phyloP scores from a whole-genome alignment of 2,329 filamentous ascomycete genomes.

The Coniella lustricola region DNA sequence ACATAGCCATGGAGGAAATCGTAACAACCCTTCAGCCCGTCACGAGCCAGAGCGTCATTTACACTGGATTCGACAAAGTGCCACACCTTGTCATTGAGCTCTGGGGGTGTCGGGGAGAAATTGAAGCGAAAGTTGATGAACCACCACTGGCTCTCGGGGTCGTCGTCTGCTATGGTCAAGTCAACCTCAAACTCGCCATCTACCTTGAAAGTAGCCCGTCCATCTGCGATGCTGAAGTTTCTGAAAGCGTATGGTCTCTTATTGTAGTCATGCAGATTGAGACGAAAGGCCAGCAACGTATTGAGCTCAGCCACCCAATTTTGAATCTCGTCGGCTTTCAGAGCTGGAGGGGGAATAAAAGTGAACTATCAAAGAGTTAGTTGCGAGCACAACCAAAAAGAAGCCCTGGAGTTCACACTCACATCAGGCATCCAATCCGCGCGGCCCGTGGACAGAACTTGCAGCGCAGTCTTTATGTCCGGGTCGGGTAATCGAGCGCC shows the following conservation, averaged over 20 bases:
- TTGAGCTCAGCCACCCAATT: slow-evolving; percentile 76
- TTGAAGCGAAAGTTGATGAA: slow-evolving; percentile 87
- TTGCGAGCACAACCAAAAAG: slow-evolving; percentile 22
- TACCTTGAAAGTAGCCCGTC: slow-evolving; percentile 84
- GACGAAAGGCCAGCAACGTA: slow-evolving; percentile 69
- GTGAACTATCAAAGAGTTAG: slow-evolving; percentile 46
- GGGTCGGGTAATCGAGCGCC: slow-evolving; percentile 77
- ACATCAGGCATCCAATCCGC: slow-evolving; percentile 75
- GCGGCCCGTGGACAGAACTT: slow-evolving; percentile 73
- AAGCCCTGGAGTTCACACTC: slow-evolving; percentile 24
- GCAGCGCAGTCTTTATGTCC: slow-evolving; percentile 81
- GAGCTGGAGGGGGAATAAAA: slow-evolving; percentile 66
- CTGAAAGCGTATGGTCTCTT: slow-evolving; percentile 67
- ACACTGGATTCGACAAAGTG: slow-evolving; percentile 61
- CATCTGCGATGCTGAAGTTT: slow-evolving; percentile 71
- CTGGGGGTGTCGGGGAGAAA: slow-evolving; percentile 62
- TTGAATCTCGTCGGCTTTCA: slow-evolving; percentile 66
- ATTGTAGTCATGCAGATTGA: slow-evolving; percentile 80
- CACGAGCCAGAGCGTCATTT: slow-evolving; percentile 62
- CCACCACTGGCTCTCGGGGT: slow-evolving; percentile 77
- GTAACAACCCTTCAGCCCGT: slow-evolving; percentile 75
- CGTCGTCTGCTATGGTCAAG: slow-evolving; percentile 81
- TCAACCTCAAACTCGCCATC: slow-evolving; percentile 86
- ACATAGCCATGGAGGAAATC: slow-evolving; percentile 80
- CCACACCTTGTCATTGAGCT: slow-evolving; percentile 56